Conservation (phyloP, 352 stramenopile genomes). For the Phytophthora podocarpi region DNA sequence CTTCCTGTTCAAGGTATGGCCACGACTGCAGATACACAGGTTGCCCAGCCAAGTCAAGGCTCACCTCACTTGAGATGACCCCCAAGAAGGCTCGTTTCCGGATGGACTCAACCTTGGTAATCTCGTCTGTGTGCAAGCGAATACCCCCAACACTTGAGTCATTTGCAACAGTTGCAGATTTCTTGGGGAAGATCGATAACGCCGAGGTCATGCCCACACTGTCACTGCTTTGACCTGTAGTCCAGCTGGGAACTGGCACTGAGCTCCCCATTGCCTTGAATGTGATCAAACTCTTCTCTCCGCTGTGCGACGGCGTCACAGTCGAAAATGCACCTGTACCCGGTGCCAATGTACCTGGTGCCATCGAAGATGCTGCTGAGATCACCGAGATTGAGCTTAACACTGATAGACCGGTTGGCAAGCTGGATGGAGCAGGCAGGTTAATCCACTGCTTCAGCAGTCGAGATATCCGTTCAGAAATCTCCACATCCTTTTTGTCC, state of each 20-base stretch:
- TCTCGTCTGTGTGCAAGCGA: conserved; percentile 49
- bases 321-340: background rate
- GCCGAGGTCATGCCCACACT: conserved; percentile 21
- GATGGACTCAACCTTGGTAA: conserved; percentile 59
- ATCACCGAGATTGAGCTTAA: conserved; percentile 5
- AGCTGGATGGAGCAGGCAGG: conserved; percentile 32
- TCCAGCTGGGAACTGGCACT: conserved; percentile 9
- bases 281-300: conserved; percentile 29
- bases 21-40: conserved; percentile 79
- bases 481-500: conserved; percentile 56
- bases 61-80: conserved; percentile 37
- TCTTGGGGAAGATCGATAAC: conserved; percentile 47
- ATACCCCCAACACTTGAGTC: conserved; percentile 24
- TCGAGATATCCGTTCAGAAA: conserved; percentile 54
- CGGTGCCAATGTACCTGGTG: background rate
- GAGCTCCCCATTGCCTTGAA: conserved; percentile 30
- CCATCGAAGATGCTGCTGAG: background rate
- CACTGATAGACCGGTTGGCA: conserved; percentile 14
- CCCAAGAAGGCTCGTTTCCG: conserved; percentile 75
- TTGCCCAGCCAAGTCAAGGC: conserved; percentile 53
- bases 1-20: conserved; percentile 72
- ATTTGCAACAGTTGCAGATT: conserved; percentile 26
- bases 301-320: background rate
- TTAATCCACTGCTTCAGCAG: conserved; percentile 69
- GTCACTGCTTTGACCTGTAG: conserved; percentile 12